Evolutionary conservation across 192 early-diverging fungal species (phyloP).

Genomic region (Coemansia sp.): DNA sequence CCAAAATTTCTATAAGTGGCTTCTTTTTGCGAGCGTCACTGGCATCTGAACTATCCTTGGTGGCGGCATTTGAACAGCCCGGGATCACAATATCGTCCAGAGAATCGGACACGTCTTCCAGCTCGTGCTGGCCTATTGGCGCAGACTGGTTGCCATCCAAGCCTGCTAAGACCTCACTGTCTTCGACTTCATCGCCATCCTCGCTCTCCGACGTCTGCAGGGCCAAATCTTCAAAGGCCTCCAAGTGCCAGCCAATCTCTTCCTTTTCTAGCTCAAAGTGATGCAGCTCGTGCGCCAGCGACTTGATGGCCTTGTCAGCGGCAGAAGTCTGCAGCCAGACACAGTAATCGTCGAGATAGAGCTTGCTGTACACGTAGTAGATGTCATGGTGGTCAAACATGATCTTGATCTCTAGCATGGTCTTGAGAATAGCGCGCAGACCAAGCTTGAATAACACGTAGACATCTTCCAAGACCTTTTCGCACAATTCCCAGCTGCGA

Average conservation of each 20-base stretch:
- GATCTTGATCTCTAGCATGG: conserved; percentile 74
- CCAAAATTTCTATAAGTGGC: conserved; percentile 14
- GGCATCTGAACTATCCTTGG: neutral
- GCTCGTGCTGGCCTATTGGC: neutral
- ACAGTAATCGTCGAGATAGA: conserved; percentile 95
- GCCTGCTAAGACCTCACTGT: neutral
- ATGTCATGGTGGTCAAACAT: conserved; percentile 85
- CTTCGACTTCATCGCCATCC: conserved; percentile 2
- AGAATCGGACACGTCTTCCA: neutral
- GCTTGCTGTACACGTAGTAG: conserved; percentile 84
- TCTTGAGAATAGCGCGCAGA: conserved; percentile 75
- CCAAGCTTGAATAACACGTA: conserved; percentile 83
- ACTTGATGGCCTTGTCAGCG: conserved; percentile 71
- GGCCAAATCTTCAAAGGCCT: conserved; percentile 76
- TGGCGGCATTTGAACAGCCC: neutral
- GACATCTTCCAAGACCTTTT: conserved; percentile 79
- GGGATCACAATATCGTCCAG: neutral
- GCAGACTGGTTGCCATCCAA: neutral
- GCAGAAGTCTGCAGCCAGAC: conserved; percentile 83
- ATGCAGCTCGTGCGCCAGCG: conserved; percentile 81
- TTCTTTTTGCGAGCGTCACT: neutral
- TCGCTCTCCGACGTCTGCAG: conserved; percentile 57
- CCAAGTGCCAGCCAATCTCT: conserved; percentile 75
- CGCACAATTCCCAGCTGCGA: conserved; percentile 74
- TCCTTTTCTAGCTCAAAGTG: conserved; percentile 68